Conservation (phyloP, 257 asterid species). For the Solanum microdontum region DNA sequence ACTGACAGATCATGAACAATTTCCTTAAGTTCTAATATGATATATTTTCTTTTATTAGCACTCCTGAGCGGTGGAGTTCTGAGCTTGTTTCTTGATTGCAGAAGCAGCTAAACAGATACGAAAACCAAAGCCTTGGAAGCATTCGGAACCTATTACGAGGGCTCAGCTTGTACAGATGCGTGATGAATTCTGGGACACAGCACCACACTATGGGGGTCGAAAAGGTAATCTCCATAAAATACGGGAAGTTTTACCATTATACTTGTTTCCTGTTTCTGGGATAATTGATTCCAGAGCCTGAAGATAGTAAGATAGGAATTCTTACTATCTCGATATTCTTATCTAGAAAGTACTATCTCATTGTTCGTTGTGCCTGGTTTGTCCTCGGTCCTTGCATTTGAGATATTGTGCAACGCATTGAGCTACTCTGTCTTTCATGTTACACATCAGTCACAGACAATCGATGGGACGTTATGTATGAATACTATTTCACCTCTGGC, state of each 20-base stretch:
- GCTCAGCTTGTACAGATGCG: slow-evolving; percentile 49
- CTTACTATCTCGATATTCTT: not conserved
- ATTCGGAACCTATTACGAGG: slow-evolving; percentile 45
- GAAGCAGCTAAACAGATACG: slow-evolving; percentile 46
- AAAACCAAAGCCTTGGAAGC: slow-evolving; percentile 74
- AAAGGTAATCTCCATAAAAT: slow-evolving; percentile 27
- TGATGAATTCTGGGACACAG: slow-evolving; percentile 78
- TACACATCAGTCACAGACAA: not conserved
- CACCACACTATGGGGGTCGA: slow-evolving; percentile 72
- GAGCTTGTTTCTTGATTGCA: slow-evolving; percentile 11
- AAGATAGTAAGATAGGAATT: not conserved
- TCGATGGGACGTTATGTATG: not conserved
- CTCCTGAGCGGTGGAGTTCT: not conserved
- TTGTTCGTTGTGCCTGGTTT: not conserved
- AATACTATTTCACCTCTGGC: not conserved
- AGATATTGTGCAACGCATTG: not conserved
- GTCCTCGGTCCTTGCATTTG: not conserved
- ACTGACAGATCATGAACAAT: not conserved
- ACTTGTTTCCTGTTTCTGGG: not conserved
- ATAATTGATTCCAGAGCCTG: not conserved
- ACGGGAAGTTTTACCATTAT: not conserved
- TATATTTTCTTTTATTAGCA: not conserved
- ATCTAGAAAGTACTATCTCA: not conserved
- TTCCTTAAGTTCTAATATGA: not conserved
- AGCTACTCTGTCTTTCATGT: not conserved